Base-by-base conservation (phyloP, 352 stramenopile species). In the Pythium oligandrum region DNA sequence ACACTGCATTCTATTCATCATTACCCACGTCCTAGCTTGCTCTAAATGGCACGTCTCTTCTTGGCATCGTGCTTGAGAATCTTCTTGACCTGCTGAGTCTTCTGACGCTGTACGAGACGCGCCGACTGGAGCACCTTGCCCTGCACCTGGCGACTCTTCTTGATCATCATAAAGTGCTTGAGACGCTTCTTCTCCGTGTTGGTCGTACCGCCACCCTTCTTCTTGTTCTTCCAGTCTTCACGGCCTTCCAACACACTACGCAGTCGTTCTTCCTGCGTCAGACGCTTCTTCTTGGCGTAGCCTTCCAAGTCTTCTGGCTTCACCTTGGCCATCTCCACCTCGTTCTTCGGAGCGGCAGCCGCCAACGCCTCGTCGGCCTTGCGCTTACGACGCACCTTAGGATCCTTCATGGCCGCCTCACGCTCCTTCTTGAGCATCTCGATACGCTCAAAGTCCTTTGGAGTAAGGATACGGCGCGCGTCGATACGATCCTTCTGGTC, bases 161-260 rank as follows among this genome's bases (percentile, higher is more conserved):
- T 97, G 46, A 97, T 90, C 96, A 99, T 99, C 61, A 97, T 84
- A 54, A 98, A 99, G 70, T 98, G 98, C 82, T 99, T 99, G 8
- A 93, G 86, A 47, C 96, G 83, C 60, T 89, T 88, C 78, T 99
- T 99, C 75, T 99, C 96, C 51, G 83, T 97, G 75, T 99, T 99
- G 38, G 96, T 99, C 31, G 92, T 98, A 64, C 96, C 96, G 53
- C 96, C 96, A 58, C 94, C 88, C 51, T 84, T 88, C 49, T 88
- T 69, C 62, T 97, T 98, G 56, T 87, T 67, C 67, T 98, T 83
- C 61, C 92, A 98, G 51, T 97, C 90, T 34, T 97, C 75, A 40
- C 95, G 79, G 30, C 95, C 95, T 56, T 92, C 86, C 2, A 98
- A 66, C 42, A 98, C 82, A 40, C 63, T 73, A 35, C 78, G 79